Evolutionary conservation across 2,329 filamentous ascomycete genomes (phyloP), one percentile per base, ranked within the genome.

Genomic region (Aspergillus aculeatus): DNA sequence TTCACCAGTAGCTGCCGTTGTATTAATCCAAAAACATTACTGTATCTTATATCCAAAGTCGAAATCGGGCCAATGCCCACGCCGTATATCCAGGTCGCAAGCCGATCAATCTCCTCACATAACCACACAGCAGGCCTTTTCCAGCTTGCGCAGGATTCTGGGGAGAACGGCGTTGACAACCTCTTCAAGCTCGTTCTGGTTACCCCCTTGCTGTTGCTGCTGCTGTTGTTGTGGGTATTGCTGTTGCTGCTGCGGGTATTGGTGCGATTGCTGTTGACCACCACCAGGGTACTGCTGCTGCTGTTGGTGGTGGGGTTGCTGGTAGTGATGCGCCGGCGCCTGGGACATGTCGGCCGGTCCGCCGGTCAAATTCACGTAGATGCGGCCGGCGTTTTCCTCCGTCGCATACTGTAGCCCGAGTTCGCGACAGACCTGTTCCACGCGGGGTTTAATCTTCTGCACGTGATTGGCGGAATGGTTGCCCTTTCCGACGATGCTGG

Each of bases 371-470:
- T 97, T 90, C 62, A 98, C 86, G 72, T 91, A 96, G 47, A 99
- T 93, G 16, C 92, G 81, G 0, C 95, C 95, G 9, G 89, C 89
- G 68, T 99, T 98, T 52, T 90, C 88, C 80, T 98, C 95, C 1
- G 92, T 96, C 58, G 84, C 78, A 76, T 90, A 97, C 69, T 92
- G 84, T 57, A 99, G 81, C 0, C 93, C 91, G 49, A 96, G 78
- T 73, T 97, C 89, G 52, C 81, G 84, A 76, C 94, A 96, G 52
- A 98, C 82, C 73, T 90, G 84, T 79, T 98, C 93, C 48, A 98
- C 92, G 62, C 90, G 84, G n/a, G 95, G 95, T 79, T 96, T 97
- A 76, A 99, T 88, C 82, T 95, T 97, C 77, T 96, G 92, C 24
- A 98, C 83, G 70, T 95, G 89, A 65, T 88, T 85, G 10, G 79